These are phyloP conservation scores for Cyclospora cayetanensis DNA, from an alignment of 169 alveolate species.

Conservation along the genomic window DNA sequence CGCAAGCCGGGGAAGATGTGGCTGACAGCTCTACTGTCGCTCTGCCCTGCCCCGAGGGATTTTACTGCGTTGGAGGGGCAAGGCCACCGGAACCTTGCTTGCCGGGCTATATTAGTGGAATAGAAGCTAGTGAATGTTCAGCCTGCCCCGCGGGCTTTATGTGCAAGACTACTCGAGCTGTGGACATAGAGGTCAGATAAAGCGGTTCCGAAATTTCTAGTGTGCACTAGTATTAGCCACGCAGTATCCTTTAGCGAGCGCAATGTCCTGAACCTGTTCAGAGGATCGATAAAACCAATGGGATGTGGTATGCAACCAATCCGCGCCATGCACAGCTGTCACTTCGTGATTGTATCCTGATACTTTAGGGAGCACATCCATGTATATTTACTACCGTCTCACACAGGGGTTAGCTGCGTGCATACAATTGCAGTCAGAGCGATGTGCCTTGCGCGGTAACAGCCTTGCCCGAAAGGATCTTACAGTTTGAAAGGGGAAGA, in stretches of 20 bases:
- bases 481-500: slow-evolving; percentile 35
- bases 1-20: neutral
- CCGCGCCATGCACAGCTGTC: too few relatives aligned
- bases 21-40: neutral
- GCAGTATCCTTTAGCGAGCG: too few relatives aligned
- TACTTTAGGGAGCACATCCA: too few relatives aligned
- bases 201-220: too few relatives aligned
- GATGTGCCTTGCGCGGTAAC: neutral
- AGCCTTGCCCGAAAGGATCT: slow-evolving; percentile 52
- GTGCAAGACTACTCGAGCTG: slow-evolving; percentile 33
- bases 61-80: slow-evolving; percentile 57
- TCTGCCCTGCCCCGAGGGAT: slow-evolving; percentile 58
- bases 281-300: too few relatives aligned
- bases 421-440: too few relatives aligned
- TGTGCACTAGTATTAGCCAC: too few relatives aligned
- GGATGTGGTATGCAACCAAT: too few relatives aligned
- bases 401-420: too few relatives aligned
- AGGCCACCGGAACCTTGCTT: slow-evolving; percentile 42
- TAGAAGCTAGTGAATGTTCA: slow-evolving; percentile 31
- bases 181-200: slow-evolving; percentile 37
- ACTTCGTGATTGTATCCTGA: too few relatives aligned
- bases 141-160: slow-evolving; percentile 18
- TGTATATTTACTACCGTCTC: too few relatives aligned
- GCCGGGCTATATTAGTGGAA: slow-evolving; percentile 45
- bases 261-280: too few relatives aligned